phyloP scores from a whole-genome alignment of 2,329 filamentous ascomycete species.

The Venturia pyrina region DNA sequence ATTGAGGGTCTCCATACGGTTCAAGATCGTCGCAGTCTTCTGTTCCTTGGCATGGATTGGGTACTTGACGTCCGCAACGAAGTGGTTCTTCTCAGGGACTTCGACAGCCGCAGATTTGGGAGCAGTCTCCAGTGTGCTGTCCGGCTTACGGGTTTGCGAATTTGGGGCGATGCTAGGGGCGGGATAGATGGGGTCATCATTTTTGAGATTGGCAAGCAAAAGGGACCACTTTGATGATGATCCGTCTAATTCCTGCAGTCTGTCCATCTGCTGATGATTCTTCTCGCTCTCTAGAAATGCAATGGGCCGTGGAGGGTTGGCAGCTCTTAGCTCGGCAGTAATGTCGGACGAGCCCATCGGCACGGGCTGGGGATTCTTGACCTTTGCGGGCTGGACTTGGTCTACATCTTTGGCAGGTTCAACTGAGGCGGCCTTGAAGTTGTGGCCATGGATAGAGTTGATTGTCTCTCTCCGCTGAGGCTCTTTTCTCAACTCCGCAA shows the following conservation, averaged over 20 bases:
- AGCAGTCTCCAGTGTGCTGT: neutral
- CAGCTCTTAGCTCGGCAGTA: no score
- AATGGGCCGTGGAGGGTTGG: neutral
- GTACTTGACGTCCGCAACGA: neutral
- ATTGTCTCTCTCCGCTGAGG: no score
- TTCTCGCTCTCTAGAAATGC: neutral
- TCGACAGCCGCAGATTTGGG: no score
- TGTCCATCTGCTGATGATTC: neutral
- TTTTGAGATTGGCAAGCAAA: neutral
- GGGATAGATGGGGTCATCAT: neutral
- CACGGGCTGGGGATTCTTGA: neutral
- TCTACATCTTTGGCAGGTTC: neutral
- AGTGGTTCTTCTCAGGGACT: neutral
- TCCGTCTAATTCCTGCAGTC: neutral
- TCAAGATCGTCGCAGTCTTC: neutral
- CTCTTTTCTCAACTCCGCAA: no score
- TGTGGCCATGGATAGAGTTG: no score
- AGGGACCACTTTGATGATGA: neutral
- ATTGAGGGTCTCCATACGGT: no score
- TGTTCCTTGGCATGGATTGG: neutral
- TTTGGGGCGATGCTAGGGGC: neutral
- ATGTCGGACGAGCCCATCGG: neutral
- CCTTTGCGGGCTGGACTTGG: neutral
- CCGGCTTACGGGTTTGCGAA: neutral
- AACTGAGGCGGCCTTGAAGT: neutral